Conservation (phyloP, 2,329 filamentous ascomycete genomes). For the Lasiodiplodia citricola region DNA sequence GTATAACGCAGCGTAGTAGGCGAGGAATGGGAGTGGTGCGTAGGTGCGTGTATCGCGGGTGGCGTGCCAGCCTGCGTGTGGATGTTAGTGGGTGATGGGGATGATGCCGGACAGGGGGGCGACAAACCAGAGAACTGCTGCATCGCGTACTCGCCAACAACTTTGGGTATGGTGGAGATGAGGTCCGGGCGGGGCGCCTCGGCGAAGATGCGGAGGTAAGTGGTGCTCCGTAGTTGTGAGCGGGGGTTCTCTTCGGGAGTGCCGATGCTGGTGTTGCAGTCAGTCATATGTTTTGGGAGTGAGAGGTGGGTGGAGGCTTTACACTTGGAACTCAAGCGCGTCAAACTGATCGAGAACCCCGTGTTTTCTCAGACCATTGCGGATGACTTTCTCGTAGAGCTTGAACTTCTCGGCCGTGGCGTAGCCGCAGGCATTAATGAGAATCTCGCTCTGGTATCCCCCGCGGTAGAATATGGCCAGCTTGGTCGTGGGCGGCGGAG, state of each 20-base stretch:
- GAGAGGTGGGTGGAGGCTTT: neutral
- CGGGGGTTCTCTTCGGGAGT: slow-evolving; percentile 36
- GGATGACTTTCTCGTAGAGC: slow-evolving; percentile 6
- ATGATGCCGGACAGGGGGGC: neutral
- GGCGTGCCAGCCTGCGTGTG: slow-evolving; percentile 31
- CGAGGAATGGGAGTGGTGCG: slow-evolving; percentile 39
- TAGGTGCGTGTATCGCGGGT: slow-evolving; percentile 38
- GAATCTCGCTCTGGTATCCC: slow-evolving; percentile 42
- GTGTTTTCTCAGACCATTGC: neutral
- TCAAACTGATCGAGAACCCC: neutral
- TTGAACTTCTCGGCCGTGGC: slow-evolving; percentile 8
- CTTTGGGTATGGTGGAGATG: slow-evolving; percentile 30
- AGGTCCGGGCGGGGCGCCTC: slow-evolving; percentile 33
- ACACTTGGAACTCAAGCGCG: slow-evolving; percentile 25
- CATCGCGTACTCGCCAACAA: neutral
- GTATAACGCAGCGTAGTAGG: slow-evolving; percentile 35
- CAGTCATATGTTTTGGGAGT: neutral
- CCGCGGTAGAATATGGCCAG: slow-evolving; percentile 46
- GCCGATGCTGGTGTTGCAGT: neutral
- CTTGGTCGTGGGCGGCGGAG: slow-evolving; percentile 49
- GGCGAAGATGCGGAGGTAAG: slow-evolving; percentile 41
- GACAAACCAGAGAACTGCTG: slow-evolving; percentile 1
- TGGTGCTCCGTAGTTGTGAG: slow-evolving; percentile 39
- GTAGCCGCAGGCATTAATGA: neutral
- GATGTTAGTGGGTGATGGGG: neutral